Evolutionary conservation across 176 grass and related monocot species (phyloP), one percentile per base, ranked within the genome.

Genomic region (Juncus inflexus): DNA sequence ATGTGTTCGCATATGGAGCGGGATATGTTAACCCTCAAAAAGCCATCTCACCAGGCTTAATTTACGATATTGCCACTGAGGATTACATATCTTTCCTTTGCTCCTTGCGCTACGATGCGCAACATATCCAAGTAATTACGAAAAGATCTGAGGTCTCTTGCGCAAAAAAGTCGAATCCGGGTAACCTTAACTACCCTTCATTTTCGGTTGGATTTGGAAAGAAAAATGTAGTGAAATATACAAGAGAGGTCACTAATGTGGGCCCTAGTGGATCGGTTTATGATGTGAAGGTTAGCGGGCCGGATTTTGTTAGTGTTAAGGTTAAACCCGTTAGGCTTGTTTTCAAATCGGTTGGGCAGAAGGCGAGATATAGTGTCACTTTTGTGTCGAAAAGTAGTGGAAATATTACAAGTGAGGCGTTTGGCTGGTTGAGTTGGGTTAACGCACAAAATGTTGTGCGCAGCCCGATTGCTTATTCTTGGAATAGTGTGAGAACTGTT

Each of bases 181-280:
- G 94, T 38, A 84, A 99, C 15, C 85, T 99, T 53, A 99, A 99
- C 64, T 99, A 99, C 47, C 94, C 94, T 0, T 99, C 94, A 0
- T 92, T 89, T 58, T 86, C 88, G 0, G 85, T 97, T 9, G 78
- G 79, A 42, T 99, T 99, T 74, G 64, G 63, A 12, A 79, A 77
- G 80, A 89, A 75, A 55, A 66, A 35, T 5, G 61, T 67, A 6
- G 35, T 86, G 64, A 84, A 72, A 71, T 92, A 89, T 55, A 75
- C 77, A 51, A 78, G 94, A 69, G 88, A 92, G 83, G 56, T 92
- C 0, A 99, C 88, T 41, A 99, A 92, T 15, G 85, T 99, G 12
- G 94, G 85, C 13, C 59, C 72, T 2, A 80, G 75, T 2, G n/a
- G 42, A 19, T 84, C 87, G 0, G 66, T 78, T 35, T 99, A 99